Evolutionary conservation across 441 rosid genomes (phyloP).

Genomic region (Viola pubescens): DNA sequence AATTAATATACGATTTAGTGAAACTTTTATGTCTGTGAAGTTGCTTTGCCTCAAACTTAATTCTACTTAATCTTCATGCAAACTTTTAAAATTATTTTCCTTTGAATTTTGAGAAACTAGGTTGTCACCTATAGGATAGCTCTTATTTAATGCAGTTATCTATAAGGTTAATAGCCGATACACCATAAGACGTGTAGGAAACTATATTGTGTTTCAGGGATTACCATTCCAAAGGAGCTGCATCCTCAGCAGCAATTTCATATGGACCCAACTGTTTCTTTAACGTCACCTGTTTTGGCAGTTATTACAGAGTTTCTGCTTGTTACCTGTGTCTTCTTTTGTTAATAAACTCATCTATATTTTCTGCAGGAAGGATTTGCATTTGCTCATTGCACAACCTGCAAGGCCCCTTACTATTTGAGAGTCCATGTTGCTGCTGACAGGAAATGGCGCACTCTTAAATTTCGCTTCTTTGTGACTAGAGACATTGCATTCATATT

Average conservation of each 20-base stretch:
- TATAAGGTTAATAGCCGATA: too few species aligned
- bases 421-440: conserved; percentile 97
- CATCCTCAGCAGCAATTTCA: not conserved
- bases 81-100: not conserved
- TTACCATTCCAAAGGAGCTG: not conserved
- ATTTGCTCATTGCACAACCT: conserved; percentile 98
- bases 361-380: conserved; percentile 91
- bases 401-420: conserved; percentile 95
- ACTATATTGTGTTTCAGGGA: too few species aligned
- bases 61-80: too few species aligned
- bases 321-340: not conserved
- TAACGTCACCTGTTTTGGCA: too few species aligned
- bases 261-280: too few species aligned
- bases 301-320: not conserved
- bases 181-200: too few species aligned
- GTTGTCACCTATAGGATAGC: not conserved
- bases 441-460: conserved; percentile 90
- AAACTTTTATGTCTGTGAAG: too few species aligned
- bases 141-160: not conserved
- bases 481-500: conserved; percentile 90
- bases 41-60: too few species aligned
- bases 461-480: conserved; percentile 97
- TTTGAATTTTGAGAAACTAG: not conserved
- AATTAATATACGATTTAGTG: too few species aligned
- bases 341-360: not conserved